Conservation (phyloP, 768 basidiomycete species). For the Leccinum obscurum region DNA sequence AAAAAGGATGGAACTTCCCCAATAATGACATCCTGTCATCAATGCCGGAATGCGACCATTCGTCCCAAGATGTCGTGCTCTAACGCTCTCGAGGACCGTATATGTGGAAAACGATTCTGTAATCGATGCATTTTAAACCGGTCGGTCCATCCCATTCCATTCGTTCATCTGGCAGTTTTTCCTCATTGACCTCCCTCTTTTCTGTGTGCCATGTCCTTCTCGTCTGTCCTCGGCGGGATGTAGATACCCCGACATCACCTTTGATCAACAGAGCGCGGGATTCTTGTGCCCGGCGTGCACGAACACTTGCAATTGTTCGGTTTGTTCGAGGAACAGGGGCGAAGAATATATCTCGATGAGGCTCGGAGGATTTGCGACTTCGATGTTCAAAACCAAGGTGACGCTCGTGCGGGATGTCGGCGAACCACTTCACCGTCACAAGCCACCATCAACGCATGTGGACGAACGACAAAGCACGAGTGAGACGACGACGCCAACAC, state of each 20-base stretch:
- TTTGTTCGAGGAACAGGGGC: conserved; percentile 45
- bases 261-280: conserved; percentile 29
- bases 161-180: not conserved
- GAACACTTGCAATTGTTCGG: conserved; percentile 49
- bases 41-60: conserved; percentile 31
- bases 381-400: conserved; percentile 24
- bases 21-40: conserved; percentile 34
- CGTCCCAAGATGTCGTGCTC: conserved; percentile 41
- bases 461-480: not conserved
- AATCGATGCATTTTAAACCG: conserved; percentile 35
- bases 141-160: conserved; percentile 20
- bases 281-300: conserved; percentile 49
- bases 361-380: conserved; percentile 23
- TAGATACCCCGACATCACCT: conserved; percentile 42
- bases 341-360: conserved; percentile 44
- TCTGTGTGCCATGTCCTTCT: not conserved
- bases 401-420: conserved; percentile 24
- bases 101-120: conserved; percentile 38
- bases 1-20: not conserved
- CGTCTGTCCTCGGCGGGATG: not conserved
- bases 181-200: not conserved
- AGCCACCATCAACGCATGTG: not conserved
- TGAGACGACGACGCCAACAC: not conserved
- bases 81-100: conserved; percentile 10
- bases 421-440: not conserved